Percentiles rank a stretch among this genome's conserved stretches.
These are phyloP conservation scores for Coemansia sp. DNA, from an alignment of 192 early-diverging fungal genomes.

Conservation along the genomic window DNA sequence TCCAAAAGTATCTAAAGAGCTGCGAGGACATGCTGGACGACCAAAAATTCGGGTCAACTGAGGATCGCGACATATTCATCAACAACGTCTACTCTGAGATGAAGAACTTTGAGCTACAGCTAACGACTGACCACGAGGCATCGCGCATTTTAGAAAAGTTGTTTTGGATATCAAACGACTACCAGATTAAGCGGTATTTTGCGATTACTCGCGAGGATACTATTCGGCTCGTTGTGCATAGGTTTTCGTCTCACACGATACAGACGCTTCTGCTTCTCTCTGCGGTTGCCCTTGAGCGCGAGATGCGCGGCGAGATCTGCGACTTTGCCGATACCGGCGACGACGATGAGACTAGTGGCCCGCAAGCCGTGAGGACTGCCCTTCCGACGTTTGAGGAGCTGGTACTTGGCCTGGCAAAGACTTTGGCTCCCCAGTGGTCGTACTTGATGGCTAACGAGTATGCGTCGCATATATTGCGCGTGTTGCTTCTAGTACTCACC, in stretches of 20 bases:
- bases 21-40: constrained; percentile 65
- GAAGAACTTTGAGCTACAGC: constrained; percentile 71
- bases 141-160: constrained; percentile 84
- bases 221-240: constrained; percentile 75
- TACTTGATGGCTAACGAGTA: constrained; percentile 73
- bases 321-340: constrained; percentile 24
- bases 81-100: constrained; percentile 78
- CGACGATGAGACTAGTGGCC: background rate
- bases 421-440: constrained; percentile 57
- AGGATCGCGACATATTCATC: constrained; percentile 70
- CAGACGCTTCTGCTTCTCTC: constrained; percentile 79
- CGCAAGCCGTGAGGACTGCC: constrained; percentile 38
- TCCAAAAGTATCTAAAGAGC: constrained; percentile 62
- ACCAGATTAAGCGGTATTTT: constrained; percentile 76
- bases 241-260: constrained; percentile 85
- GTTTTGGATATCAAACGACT: constrained; percentile 69
- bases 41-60: constrained; percentile 61
- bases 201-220: constrained; percentile 62
- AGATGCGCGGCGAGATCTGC: constrained; percentile 59
- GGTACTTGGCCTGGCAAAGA: constrained; percentile 64
- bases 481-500: constrained; percentile 69
- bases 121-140: constrained; percentile 77
- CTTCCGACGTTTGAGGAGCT: constrained; percentile 73
- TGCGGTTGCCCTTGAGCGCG: constrained; percentile 76
- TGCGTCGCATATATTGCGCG: constrained; percentile 77